Evolutionary conservation across 225 moss, liverwort and hornwort genomes (phyloP), one percentile per base, ranked within the genome.

Genomic region (Bryoerythrophyllum caledonicum): DNA sequence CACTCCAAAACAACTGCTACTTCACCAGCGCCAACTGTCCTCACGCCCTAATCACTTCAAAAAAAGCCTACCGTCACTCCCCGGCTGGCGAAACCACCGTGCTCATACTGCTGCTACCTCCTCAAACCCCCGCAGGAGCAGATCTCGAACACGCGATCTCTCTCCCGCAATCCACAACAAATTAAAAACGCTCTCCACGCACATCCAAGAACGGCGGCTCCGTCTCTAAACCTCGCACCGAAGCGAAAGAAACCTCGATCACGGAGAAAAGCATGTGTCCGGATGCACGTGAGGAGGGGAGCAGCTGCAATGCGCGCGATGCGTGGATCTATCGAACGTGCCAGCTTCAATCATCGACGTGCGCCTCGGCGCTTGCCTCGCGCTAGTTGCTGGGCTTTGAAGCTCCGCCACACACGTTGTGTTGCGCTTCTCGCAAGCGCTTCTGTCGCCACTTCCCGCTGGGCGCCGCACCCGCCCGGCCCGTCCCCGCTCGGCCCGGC

Each of bases 81-180:
- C n/a, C 64, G 3, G 51, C 34, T n/a, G n/a, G n/a, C n/a, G n/a
- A n/a, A 63, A 63, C 77, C n/a, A 17, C 23, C 70, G 70, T 23
- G 55, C 53, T 77, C 76, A 76, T 61, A 26, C 76, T 69, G 76
- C 76, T 76, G 68, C 69, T 69, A 61, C 43, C 62, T 55, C 23
- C 63, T 55, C 77, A 2, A 52, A 54, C 62, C 52, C 26, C 46
- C 61, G n/a, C 28, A n/a, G 16, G 10, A 38, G 19, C 61, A 41
- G 77, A 77, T 70, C 77, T 43, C 27, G 51, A 37, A 68, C 51
- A 76, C 26, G n/a, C 8, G 23, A 67, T 6, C 69, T n/a, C 68
- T 14, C 19, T 20, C 49, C 57, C 75, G 16, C 43, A 59, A 58
- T 67, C 67, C 46, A 5, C 15, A 57, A 58, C 28, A 16, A 75